phyloP scores from a whole-genome alignment of 306 rosid species.

The Mucuna pruriens region DNA sequence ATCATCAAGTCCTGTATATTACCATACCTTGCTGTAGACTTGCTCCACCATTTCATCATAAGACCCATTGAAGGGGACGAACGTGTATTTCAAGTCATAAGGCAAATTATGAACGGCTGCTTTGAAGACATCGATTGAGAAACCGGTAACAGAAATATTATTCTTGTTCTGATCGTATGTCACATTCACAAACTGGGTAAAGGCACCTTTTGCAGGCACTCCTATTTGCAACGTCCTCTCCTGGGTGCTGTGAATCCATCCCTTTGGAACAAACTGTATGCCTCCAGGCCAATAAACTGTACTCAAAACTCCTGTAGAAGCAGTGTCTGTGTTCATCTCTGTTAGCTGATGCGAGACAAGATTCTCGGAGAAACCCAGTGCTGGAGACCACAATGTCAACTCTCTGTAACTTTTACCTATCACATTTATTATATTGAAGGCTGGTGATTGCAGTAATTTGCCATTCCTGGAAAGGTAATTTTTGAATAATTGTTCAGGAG shows the following conservation, averaged over 20 bases:
- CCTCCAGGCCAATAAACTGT: constrained; percentile 55
- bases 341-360: neutral
- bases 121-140: constrained; percentile 59
- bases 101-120: constrained; percentile 44
- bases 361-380: constrained; percentile 47
- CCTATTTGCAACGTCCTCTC: constrained; percentile 45
- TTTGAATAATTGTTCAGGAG: constrained; percentile 18
- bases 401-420: constrained; percentile 55
- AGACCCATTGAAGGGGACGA: constrained; percentile 1
- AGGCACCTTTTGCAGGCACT: constrained; percentile 54
- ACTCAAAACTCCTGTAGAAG: constrained; percentile 29
- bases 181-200: constrained; percentile 59
- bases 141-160: constrained; percentile 45
- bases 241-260: constrained; percentile 31
- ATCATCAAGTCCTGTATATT: neutral
- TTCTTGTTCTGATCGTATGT: constrained; percentile 38
- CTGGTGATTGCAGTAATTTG: constrained; percentile 34
- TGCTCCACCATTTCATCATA: neutral
- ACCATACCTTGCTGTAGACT: neutral
- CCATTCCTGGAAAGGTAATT: constrained; percentile 39
- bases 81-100: constrained; percentile 42
- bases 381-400: constrained; percentile 59
- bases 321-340: neutral
- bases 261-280: constrained; percentile 38
- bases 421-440: constrained; percentile 57